Evolutionary conservation across 306 rosid species (phyloP), one percentile per base, ranked within the genome.

Genomic region (Urtica urens): DNA sequence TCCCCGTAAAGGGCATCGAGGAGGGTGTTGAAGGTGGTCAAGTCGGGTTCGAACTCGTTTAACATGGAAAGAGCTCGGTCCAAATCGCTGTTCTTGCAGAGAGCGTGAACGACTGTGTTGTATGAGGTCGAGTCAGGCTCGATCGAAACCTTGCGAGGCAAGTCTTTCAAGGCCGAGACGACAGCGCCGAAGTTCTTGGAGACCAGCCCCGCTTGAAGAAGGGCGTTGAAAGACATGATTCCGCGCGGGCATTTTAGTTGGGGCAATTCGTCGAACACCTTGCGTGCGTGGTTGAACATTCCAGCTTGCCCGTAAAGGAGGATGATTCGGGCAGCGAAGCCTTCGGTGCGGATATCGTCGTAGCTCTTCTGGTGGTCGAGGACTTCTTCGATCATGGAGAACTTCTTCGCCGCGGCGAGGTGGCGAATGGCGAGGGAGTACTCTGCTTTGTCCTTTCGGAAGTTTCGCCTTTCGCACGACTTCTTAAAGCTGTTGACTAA

Each of bases 261-360:
- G 11, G 76, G 79, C 79, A 77, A 68, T 65, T 77, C 57, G 18
- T 77, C 76, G 44, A 77, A 77, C 63, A 77, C n/a, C 22, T 59
- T 49, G 17, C 19, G 76, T 0, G 79, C 83, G 23, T 72, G 73
- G 34, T 60, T 51, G 19, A 53, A 38, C 83, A 77, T 68, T 26
- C 83, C 63, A 3, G 76, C 72, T 29, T 27, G 47, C 1, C 74
- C 83, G 14, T 65, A 77, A 3, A 77, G 54, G 6, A 3, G 1
- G 10, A 77, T 77, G 41, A 77, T 78, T 34, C 79, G 76, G 12
- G 46, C 38, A 3, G 63, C 71, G 31, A 77, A 77, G 48, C 83
- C 74, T 45, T 77, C 76, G 4, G 5, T 11, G 40, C 62, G 20
- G 35, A 72, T 76, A 2, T 64, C 65, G 2, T 31, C 16, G 56